Percentiles rank a stretch among this genome's conserved stretches.
Evolutionary conservation across 192 early-diverging fungal genomes (phyloP).

Genomic region (Fimicolochytrium jonesii): DNA sequence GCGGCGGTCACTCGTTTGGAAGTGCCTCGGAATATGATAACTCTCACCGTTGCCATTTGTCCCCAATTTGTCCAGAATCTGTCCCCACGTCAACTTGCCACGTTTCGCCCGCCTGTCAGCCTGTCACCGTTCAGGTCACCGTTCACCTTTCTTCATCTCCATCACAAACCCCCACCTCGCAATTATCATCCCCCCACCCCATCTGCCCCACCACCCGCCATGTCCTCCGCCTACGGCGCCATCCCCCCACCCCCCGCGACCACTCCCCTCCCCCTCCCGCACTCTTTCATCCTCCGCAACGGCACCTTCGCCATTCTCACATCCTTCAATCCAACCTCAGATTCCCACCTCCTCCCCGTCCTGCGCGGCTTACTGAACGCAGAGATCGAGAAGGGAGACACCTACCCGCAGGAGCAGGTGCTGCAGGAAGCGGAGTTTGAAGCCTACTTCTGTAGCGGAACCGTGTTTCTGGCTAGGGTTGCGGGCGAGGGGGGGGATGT

Average conservation of each 20-base stretch:
- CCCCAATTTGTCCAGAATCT: too few species aligned
- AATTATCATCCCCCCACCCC: too few species aligned
- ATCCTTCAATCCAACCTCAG: neutral
- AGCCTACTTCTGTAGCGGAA: constrained; percentile 40
- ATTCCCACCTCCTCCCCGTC: constrained; percentile 18
- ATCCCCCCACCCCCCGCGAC: neutral
- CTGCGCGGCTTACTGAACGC: constrained; percentile 57
- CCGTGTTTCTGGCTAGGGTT: too few species aligned
- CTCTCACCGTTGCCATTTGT: too few species aligned
- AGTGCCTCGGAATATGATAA: too few species aligned
- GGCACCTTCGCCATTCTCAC: constrained; percentile 17
- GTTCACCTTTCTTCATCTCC: too few species aligned
- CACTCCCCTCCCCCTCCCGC: constrained; percentile 22
- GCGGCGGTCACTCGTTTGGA: too few species aligned
- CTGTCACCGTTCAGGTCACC: too few species aligned
- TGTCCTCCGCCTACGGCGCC: constrained; percentile 21
- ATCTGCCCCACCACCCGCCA: too few species aligned
- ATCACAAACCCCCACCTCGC: too few species aligned
- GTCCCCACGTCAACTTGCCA: too few species aligned
- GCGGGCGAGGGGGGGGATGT: constrained; percentile 29
- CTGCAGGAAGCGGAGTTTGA: constrained; percentile 42
- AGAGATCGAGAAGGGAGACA: constrained; percentile 63
- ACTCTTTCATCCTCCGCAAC: constrained; percentile 21
- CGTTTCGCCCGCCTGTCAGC: too few species aligned
- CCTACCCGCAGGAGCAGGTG: constrained; percentile 64